Evolutionary conservation across 371 early-diverging fungal genomes (phyloP).

Genomic region (Astathelohania contejeani): DNA sequence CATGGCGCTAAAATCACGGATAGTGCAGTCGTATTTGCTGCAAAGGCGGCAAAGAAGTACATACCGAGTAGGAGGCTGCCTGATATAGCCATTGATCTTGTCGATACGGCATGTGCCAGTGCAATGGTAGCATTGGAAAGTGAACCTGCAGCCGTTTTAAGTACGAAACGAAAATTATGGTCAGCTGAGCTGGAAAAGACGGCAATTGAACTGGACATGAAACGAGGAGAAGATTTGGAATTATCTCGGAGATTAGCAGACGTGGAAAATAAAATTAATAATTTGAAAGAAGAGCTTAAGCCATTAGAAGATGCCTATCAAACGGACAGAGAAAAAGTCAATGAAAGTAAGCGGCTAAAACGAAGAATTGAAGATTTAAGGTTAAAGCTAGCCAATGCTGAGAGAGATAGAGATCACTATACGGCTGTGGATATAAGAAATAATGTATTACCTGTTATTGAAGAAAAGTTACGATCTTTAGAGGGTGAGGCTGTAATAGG

Average conservation of each 20-base stretch:
- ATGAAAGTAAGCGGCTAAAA: conserved; percentile 37
- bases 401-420: conserved; percentile 42
- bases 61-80: conserved; percentile 64
- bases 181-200: conserved; percentile 48
- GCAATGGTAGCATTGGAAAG: conserved; percentile 63
- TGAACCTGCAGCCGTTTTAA: conserved; percentile 62
- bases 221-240: conserved; percentile 15
- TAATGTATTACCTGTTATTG: conserved; percentile 59
- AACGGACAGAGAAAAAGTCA: conserved; percentile 40
- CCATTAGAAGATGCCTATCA: conserved; percentile 43
- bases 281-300: conserved; percentile 23
- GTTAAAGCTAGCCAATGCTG: conserved; percentile 39
- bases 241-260: conserved; percentile 24
- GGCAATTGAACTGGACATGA: conserved; percentile 41
- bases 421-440: conserved; percentile 56
- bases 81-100: conserved; percentile 71
- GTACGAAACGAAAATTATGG: conserved; percentile 53
- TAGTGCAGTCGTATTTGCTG: conserved; percentile 63
- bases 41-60: conserved; percentile 61
- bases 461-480: conserved; percentile 55
- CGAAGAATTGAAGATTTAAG: conserved; percentile 48
- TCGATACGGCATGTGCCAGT: conserved; percentile 70
- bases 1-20: conserved; percentile 69
- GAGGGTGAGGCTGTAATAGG: conserved; percentile 53
- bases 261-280: conserved; percentile 32